Percentiles rank a stretch among this genome's conserved stretches.
These are phyloP conservation scores for Kuraishia capsulata DNA, from an alignment of 805 yeast genomes.

Conservation along the genomic window DNA sequence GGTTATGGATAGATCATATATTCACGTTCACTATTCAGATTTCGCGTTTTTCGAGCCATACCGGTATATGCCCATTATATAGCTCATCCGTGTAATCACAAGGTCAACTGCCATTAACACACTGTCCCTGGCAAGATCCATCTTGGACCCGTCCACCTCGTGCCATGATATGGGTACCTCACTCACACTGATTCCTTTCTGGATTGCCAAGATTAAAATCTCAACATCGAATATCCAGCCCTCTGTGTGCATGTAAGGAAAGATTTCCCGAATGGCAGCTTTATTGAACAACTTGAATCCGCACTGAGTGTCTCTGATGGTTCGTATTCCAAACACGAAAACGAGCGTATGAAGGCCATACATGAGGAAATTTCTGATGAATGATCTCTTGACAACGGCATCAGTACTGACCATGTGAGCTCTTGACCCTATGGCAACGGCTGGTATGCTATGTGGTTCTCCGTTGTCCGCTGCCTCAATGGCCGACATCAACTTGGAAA, in stretches of 20 bases:
- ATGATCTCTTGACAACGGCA: slow-evolving; percentile 91
- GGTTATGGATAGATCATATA: no score
- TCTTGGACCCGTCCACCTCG: slow-evolving; percentile 92
- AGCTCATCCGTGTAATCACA: slow-evolving; percentile 85
- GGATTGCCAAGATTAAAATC: slow-evolving; percentile 68
- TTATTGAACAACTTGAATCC: slow-evolving; percentile 90
- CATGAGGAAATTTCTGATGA: slow-evolving; percentile 86
- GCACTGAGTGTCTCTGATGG: slow-evolving; percentile 90
- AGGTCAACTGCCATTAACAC: slow-evolving; percentile 91
- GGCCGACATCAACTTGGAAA: slow-evolving; percentile 36
- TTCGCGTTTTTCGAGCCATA: no score
- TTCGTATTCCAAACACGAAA: slow-evolving; percentile 79
- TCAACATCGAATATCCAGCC: slow-evolving; percentile 99
- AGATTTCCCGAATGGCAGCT: slow-evolving; percentile 52
- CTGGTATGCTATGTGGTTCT: slow-evolving; percentile 27
- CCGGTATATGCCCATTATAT: slow-evolving; percentile 68
- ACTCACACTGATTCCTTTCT: slow-evolving; percentile 53
- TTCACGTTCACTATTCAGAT: no score
- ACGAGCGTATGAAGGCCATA: slow-evolving; percentile 83
- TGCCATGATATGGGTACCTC: slow-evolving; percentile 95
- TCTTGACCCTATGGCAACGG: slow-evolving; percentile 82
- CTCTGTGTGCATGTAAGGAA: slow-evolving; percentile 91
- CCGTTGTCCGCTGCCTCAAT: slow-evolving; percentile 21
- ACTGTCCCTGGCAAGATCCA: slow-evolving; percentile 85
- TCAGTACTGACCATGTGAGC: slow-evolving; percentile 96